Percentiles rank a stretch among this genome's conserved stretches.
Conservation (phyloP, 176 grass and related monocot genomes). For the Stipa capillata region DNA sequence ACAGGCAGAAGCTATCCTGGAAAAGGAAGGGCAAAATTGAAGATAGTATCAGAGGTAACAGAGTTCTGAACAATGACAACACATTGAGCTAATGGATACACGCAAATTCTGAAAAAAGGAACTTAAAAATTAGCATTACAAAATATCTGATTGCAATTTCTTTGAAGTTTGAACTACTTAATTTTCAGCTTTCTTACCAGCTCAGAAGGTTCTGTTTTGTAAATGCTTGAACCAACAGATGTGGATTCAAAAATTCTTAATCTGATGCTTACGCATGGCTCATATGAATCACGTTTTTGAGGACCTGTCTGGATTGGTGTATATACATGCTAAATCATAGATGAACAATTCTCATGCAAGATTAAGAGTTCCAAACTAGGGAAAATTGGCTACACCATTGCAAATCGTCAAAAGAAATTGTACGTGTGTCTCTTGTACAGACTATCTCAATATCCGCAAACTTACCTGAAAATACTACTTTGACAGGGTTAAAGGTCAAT, state of each 20-base stretch:
- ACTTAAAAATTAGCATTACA: background rate
- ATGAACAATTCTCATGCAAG: background rate
- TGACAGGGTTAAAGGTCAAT: too few relatives aligned
- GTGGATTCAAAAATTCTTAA: background rate
- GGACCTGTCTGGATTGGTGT: background rate
- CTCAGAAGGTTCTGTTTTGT: background rate
- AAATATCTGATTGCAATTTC: background rate
- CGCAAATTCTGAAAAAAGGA: background rate
- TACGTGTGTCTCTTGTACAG: too few relatives aligned
- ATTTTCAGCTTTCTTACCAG: background rate
- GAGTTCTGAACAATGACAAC: background rate
- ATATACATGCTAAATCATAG: background rate
- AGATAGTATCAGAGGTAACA: background rate
- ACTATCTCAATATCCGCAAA: too few relatives aligned
- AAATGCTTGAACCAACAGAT: background rate
- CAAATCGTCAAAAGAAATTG: too few relatives aligned
- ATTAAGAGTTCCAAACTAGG: background rate
- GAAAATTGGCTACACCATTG: background rate
- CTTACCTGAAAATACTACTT: background rate
- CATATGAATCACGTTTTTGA: background rate
- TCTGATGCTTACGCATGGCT: background rate
- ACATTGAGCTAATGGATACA: background rate
- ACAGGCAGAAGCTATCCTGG: slow-evolving; percentile 14
- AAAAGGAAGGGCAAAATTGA: background rate
- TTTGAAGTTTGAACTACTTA: background rate